Evolutionary conservation across 2,329 filamentous ascomycete genomes (phyloP).

Genomic region (Thielaviopsis musarum): DNA sequence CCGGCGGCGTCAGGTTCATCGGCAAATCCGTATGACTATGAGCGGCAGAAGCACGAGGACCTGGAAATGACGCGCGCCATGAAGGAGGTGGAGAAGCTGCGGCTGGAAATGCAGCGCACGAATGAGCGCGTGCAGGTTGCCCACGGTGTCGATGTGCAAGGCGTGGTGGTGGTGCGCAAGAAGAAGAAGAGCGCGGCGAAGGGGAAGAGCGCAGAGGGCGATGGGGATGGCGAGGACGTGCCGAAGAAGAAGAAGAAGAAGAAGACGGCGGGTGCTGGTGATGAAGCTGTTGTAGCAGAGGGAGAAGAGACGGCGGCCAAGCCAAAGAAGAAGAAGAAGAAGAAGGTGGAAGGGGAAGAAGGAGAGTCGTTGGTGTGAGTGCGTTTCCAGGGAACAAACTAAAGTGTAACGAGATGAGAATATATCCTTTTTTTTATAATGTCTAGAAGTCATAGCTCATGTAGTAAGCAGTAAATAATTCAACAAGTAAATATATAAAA

Average conservation of each 20-base stretch:
- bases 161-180: slow-evolving; percentile 49
- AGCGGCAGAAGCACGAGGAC: slow-evolving; percentile 58
- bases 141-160: slow-evolving; percentile 49
- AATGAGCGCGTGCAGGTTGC: slow-evolving; percentile 59
- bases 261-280: slow-evolving; percentile 4
- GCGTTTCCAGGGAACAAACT: background rate
- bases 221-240: background rate
- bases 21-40: slow-evolving; percentile 32
- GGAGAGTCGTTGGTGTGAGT: background rate
- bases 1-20: slow-evolving; percentile 13
- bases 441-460: no score
- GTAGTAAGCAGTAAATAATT: no score
- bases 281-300: background rate
- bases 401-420: background rate
- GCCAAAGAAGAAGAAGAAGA: slow-evolving; percentile 35
- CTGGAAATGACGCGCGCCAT: slow-evolving; percentile 78
- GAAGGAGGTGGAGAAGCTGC: slow-evolving; percentile 69
- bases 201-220: slow-evolving; percentile 3
- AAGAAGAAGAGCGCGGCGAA: slow-evolving; percentile 35
- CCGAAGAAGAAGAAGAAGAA: slow-evolving; percentile 12
- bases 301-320: slow-evolving; percentile 17
- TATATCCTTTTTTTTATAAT: no score
- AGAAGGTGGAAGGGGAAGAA: slow-evolving; percentile 15
- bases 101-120: slow-evolving; percentile 76
- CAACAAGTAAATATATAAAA: no score